phyloP scores from a whole-genome alignment of 169 alveolate species.

The Eimeria praecox region DNA sequence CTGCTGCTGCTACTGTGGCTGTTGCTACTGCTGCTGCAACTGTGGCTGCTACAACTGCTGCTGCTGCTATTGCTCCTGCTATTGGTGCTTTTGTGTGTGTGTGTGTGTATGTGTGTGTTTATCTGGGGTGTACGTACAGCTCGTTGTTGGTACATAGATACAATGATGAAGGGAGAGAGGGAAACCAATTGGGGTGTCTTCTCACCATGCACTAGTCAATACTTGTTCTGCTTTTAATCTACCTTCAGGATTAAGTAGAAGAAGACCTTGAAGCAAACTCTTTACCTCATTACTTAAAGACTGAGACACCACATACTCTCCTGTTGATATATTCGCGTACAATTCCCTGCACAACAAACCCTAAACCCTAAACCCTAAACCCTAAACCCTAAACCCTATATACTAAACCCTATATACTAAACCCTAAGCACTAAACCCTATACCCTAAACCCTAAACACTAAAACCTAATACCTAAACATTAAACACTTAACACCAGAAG shows the following conservation, averaged over 20 bases:
- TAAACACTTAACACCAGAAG: too few species aligned
- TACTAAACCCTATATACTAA: too few species aligned
- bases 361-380: background rate
- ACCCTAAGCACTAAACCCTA: background rate
- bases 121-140: background rate
- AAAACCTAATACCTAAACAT: background rate
- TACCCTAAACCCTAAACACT: background rate
- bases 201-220: conserved; percentile 61
- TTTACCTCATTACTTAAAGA: conserved; percentile 52
- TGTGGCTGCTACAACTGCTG: background rate
- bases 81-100: too few species aligned
- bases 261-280: conserved; percentile 47
- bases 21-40: too few species aligned
- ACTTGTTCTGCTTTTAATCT: conserved; percentile 58
- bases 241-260: conserved; percentile 49
- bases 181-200: background rate
- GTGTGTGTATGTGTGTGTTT: too few species aligned
- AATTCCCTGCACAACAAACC: conserved; percentile 25
- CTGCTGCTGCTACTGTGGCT: too few species aligned
- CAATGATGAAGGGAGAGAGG: background rate
- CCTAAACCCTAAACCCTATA: background rate
- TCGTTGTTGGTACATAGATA: background rate
- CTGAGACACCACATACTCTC: conserved; percentile 51
- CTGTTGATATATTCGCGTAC: conserved; percentile 63
- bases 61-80: background rate